A percentile compares a stretch with the other conserved stretches of the same genome.
Evolutionary conservation across 306 rosid genomes (phyloP).

Genomic region (Quercus cerris): DNA sequence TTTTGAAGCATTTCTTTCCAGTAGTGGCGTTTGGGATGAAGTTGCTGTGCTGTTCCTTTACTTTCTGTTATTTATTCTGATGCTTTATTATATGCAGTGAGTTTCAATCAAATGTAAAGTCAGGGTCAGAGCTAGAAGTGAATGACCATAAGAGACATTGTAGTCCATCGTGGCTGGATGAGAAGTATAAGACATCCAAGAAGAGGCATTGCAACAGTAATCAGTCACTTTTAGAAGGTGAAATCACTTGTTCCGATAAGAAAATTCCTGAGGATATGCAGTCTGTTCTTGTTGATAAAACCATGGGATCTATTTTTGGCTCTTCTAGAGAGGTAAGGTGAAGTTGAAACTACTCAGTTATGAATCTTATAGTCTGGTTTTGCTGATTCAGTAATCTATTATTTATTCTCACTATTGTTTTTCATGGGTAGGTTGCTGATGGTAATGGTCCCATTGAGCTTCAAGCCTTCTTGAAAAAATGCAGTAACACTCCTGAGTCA

Average conservation of each 20-base stretch:
- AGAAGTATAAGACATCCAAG: constrained; percentile 28
- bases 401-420: constrained; percentile 20
- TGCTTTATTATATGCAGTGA: constrained; percentile 36
- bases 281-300: constrained; percentile 31
- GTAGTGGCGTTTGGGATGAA: constrained; percentile 1
- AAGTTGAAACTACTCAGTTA: constrained; percentile 4
- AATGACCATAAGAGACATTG: constrained; percentile 40
- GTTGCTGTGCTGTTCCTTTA: background rate
- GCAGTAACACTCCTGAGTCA: constrained; percentile 51
- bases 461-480: constrained; percentile 55
- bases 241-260: constrained; percentile 23
- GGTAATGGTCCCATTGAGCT: constrained; percentile 27
- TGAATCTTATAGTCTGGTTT: constrained; percentile 1
- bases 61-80: background rate
- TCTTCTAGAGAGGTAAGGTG: constrained; percentile 28
- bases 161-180: constrained; percentile 28
- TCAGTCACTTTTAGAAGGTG: constrained; percentile 31
- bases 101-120: constrained; percentile 30
- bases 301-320: constrained; percentile 29
- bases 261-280: constrained; percentile 32
- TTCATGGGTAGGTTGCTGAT: constrained; percentile 40
- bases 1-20: no score
- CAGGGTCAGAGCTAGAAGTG: constrained; percentile 40
- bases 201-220: constrained; percentile 33
- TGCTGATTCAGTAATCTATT: constrained; percentile 8